Evolutionary conservation across 2,329 filamentous ascomycete species (phyloP), one percentile per base, ranked within the genome.

Genomic region (Chrysoporthe cubensis): DNA sequence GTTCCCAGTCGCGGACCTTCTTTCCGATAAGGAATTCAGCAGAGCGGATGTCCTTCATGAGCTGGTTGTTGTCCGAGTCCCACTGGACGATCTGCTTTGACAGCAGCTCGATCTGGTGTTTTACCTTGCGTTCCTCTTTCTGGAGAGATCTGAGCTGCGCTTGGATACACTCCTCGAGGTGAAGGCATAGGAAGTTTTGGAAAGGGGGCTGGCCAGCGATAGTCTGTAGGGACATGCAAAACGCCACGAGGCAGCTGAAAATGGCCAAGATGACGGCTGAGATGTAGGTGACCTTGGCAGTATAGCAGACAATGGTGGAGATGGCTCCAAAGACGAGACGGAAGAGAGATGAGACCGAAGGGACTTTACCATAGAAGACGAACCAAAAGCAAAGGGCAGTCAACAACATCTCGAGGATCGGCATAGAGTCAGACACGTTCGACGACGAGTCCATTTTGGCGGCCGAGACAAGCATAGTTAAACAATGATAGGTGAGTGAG

Each of bases 31-130:
- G 42, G 14, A 9, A 18, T 26, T 60, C 64, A 2, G 54, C 52
- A 5, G 16, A 37, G 46, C 66, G 44, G 26, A 68, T 66, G 37
- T 66, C 52, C n/a, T 42, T 16, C 26, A 66, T 16, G 2, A 66
- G 9, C 13, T 54, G 14, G 26, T 43, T 43, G 43, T 68, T 68
- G 21, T 54, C 59, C 18, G 40, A 18, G 46, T 68, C 62, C 9
- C 44, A 65, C 59, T 63, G 42, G 37, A 52, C 61, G 34, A 68
- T 44, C 26, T 66, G 52, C 42, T 54, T 46, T 6, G 44, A 37
- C 14, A 52, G 21, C 11, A 58, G 21, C 18, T 52, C 18, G 13
- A 68, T 46, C 44, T 21, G 50, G 13, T 43, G 58, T 18, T 21
- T 43, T 37, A 57, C 50, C 18, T 50, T 58, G 14, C 48, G n/a